Evolutionary conservation across 2,329 filamentous ascomycete genomes (phyloP), one percentile per base, ranked within the genome.

Genomic region (Penicillium paneum): DNA sequence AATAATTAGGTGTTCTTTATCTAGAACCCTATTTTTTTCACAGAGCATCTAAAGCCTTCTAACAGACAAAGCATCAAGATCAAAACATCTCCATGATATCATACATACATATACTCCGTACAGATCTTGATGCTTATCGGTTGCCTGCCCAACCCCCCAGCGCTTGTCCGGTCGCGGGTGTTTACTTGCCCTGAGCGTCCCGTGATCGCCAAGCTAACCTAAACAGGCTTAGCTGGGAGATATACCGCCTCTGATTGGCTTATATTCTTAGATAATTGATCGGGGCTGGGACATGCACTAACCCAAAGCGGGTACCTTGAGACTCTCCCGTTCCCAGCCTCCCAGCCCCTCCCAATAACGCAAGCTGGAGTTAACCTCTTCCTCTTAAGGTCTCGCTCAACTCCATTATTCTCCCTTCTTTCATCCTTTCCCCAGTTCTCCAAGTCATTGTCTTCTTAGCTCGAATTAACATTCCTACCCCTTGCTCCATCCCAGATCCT

Each of bases 311-410:
- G 52, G 46, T 49, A 40, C 35, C 31, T 57, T 61, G 43, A 43
- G 52, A 59, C 56, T 58, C 35, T 17, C 51, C 61, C 54, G 60
- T 63, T 64, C 61, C 62, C 62, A 64, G 62, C 61, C 62, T 60
- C 60, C 60, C 60, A 63, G 59, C 60, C 62, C 59, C 59, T 49
- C 52, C 41, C 52, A 54, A 44, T 54, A 54, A 49, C 32, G 39
- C 52, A 19, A 38, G 39, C 34, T 50, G 39, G 38, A 49, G 45
- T 50, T 50, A 49, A 50, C 46, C 60, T 62, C 59, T 60, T 63
- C 60, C 60, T 50, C 48, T 55, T 55, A 64, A 58, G 59, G 57
- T 59, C 60, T 59, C 57, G 55, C 28, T 34, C 29, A 53, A 47
- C 56, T 51, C 53, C 55, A 46, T 53, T 49, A 51, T 56, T 43